Conservation (phyloP, 805 yeast species). For the Metschnikowia reukaufii region DNA sequence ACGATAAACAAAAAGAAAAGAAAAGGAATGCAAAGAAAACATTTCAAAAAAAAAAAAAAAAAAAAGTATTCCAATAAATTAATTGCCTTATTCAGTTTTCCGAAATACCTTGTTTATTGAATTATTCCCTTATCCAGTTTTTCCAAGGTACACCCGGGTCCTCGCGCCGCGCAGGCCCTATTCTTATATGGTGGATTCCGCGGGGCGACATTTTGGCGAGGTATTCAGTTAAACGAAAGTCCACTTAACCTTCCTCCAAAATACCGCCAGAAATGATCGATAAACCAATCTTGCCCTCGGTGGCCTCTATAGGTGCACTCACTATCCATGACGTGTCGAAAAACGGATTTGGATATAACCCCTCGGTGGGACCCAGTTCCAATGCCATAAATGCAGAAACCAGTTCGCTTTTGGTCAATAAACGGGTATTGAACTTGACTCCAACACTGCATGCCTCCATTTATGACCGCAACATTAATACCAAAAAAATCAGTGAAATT, state of each 20-base stretch:
- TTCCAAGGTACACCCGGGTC: background rate
- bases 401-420: constrained; percentile 35
- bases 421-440: constrained; percentile 30
- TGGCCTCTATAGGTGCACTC: constrained; percentile 19
- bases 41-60: too few species aligned
- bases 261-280: constrained; percentile 19
- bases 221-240: too few species aligned
- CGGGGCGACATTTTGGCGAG: background rate
- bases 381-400: constrained; percentile 40
- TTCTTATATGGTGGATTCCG: background rate
- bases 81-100: too few species aligned
- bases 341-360: constrained; percentile 45
- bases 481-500: constrained; percentile 65
- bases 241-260: background rate
- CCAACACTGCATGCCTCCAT: constrained; percentile 45
- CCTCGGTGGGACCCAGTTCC: constrained; percentile 42
- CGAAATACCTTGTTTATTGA: too few species aligned
- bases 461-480: constrained; percentile 65
- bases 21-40: too few species aligned
- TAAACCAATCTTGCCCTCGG: constrained; percentile 20
- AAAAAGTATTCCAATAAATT: too few species aligned
- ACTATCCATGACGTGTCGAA: constrained; percentile 19
- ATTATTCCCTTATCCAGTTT: background rate
- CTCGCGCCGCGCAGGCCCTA: background rate
- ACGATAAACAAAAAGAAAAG: too few species aligned